These are phyloP conservation scores for Arabidopsis suecica DNA, from an alignment of 345 rosid species.

Conservation along the genomic window DNA sequence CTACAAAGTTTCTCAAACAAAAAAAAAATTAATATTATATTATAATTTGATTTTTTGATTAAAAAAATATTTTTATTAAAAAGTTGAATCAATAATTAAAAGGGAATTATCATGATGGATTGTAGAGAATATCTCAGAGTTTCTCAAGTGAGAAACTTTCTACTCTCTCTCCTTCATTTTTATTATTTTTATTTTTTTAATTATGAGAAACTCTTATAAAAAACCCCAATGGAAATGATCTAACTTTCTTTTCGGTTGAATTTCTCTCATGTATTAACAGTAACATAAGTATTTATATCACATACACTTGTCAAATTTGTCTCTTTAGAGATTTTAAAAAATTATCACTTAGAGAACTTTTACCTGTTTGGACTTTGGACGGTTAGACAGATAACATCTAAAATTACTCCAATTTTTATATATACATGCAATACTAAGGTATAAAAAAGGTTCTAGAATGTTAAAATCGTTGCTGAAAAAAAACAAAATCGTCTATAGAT, in stretches of 20 bases:
- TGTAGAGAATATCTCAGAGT: no score
- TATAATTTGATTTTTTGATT: no score
- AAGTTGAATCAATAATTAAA: no score
- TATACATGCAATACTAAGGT: neutral
- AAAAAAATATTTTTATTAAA: no score
- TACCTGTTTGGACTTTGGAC: constrained; percentile 16
- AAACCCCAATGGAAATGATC: no score
- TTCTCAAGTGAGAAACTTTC: no score
- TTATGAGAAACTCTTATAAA: no score
- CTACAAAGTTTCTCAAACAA: no score
- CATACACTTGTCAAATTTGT: neutral
- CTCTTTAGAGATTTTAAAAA: neutral
- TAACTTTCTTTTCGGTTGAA: constrained; percentile 2
- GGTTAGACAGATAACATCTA: constrained; percentile 23
- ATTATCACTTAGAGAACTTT: neutral
- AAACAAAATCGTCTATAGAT: neutral
- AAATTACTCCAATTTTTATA: neutral
- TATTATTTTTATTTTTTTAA: no score
- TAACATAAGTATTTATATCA: neutral
- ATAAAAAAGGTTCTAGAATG: neutral
- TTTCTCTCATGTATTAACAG: neutral
- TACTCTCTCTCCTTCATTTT: no score
- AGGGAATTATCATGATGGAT: no score
- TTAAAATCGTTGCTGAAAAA: neutral
- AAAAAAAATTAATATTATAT: no score